A percentile compares a stretch with the other conserved stretches of the same genome.
phyloP scores from a whole-genome alignment of 2,329 filamentous ascomycete species.

The Xylariaceae sp. region DNA sequence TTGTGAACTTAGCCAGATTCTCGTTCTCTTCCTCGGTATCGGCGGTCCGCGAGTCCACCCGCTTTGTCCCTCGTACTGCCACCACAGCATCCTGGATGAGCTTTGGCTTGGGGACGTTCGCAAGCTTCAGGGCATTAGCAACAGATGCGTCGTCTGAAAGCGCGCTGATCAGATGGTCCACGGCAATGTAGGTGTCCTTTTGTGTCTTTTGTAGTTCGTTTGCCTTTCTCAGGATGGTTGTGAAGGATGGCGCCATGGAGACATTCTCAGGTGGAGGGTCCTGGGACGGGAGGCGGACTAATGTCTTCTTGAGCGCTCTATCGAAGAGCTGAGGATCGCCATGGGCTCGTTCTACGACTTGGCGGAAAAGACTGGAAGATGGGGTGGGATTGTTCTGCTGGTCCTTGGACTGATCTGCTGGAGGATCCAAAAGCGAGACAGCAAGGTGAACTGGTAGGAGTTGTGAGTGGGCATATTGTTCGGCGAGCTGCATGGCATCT shows the following conservation, averaged over 20 bases:
- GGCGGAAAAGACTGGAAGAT: constrained; percentile 77
- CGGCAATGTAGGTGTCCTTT: constrained; percentile 89
- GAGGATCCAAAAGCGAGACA: constrained; percentile 72
- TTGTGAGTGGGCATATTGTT: constrained; percentile 88
- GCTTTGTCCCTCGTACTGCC: constrained; percentile 84
- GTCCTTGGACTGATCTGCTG: constrained; percentile 72
- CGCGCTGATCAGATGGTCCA: constrained; percentile 88
- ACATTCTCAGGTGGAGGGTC: constrained; percentile 90
- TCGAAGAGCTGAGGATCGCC: constrained; percentile 88
- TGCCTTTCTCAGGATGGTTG: constrained; percentile 76
- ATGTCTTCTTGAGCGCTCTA: constrained; percentile 80
- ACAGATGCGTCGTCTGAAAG: constrained; percentile 75
- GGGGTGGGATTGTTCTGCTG: constrained; percentile 70
- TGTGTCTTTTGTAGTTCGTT: constrained; percentile 94
- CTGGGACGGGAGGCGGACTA: constrained; percentile 89
- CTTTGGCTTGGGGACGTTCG: constrained; percentile 88
- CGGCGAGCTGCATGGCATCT: constrained; percentile 81
- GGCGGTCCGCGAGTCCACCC: constrained; percentile 93
- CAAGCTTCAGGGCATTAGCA: constrained; percentile 70
- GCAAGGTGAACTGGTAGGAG: constrained; percentile 87
- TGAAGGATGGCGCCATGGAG: constrained; percentile 75
- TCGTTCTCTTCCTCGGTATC: constrained; percentile 91
- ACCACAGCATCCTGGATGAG: constrained; percentile 86
- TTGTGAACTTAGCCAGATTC: constrained; percentile 95
- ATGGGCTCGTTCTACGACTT: constrained; percentile 89